Evolutionary conservation across 2,329 filamentous ascomycete species (phyloP).

Genomic region (Thermoascus crustaceus): DNA sequence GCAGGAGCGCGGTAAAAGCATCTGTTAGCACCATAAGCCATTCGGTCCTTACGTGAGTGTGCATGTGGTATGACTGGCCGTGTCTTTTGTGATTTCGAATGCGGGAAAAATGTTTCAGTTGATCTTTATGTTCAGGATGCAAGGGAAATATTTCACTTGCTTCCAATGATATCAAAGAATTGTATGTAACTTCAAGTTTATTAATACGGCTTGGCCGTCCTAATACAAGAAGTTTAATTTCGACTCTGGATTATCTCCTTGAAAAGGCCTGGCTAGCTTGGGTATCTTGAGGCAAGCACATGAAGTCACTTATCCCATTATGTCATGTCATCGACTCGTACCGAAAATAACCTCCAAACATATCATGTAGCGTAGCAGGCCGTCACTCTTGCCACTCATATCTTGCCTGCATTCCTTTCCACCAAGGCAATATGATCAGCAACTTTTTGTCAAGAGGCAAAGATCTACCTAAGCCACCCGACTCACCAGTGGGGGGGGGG

Average conservation of each 20-base stretch:
- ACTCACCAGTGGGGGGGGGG: too few relatives aligned
- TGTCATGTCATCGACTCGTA: constrained; percentile 6
- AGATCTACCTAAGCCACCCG: too few relatives aligned
- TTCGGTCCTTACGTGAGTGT: not conserved
- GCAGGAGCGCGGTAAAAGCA: too few relatives aligned
- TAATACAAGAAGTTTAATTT: constrained; percentile 1
- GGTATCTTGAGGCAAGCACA: constrained; percentile 20
- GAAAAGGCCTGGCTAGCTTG: constrained; percentile 14
- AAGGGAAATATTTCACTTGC: not conserved
- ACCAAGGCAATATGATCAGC: too few relatives aligned
- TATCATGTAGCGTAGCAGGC: not conserved
- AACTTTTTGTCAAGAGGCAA: too few relatives aligned
- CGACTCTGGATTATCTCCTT: constrained; percentile 2
- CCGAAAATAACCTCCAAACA: not conserved
- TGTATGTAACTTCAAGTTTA: constrained; percentile 1
- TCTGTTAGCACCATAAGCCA: not conserved
- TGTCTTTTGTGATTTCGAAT: not conserved
- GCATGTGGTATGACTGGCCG: not conserved
- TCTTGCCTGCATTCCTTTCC: not conserved
- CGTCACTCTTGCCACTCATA: not conserved
- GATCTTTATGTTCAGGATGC: not conserved
- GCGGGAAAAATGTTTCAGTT: not conserved
- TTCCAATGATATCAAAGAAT: not conserved
- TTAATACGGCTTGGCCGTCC: not conserved
- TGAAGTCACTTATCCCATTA: constrained; percentile 7